These are phyloP conservation scores for Aspergillus sp. DNA, from an alignment of 2,329 filamentous ascomycete genomes.

Conservation along the genomic window DNA sequence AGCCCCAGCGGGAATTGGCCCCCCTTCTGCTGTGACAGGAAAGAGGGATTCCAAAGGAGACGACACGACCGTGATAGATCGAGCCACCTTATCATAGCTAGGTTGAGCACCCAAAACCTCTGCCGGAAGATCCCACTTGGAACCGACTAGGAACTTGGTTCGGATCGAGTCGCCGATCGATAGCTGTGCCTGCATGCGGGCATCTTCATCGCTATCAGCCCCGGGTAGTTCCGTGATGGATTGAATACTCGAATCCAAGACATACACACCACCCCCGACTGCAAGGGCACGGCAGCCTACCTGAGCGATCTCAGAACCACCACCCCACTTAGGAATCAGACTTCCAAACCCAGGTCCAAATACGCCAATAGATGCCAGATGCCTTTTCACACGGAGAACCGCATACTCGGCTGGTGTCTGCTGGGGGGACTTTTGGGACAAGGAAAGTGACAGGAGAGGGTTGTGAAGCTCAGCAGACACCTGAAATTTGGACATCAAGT, in stretches of 20 bases:
- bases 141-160: conserved; percentile 33
- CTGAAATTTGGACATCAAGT: conserved; percentile 53
- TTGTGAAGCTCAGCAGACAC: conserved; percentile 65
- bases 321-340: conserved; percentile 89
- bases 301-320: conserved; percentile 81
- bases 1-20: conserved; percentile 67
- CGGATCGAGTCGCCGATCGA: conserved; percentile 33
- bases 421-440: conserved; percentile 58
- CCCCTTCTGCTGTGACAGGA: conserved; percentile 65
- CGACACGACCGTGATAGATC: conserved; percentile 65
- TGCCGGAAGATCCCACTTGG: conserved; percentile 31
- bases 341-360: conserved; percentile 88
- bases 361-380: conserved; percentile 79
- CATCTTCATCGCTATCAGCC: conserved; percentile 9
- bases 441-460: conserved; percentile 64
- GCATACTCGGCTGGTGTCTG: conserved; percentile 62
- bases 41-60: conserved; percentile 65
- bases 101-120: conserved; percentile 7
- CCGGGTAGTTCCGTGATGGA: conserved; percentile 14
- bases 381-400: conserved; percentile 67
- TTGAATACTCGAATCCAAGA: conserved; percentile 67
- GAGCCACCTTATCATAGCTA: conserved; percentile 44
- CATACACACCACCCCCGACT: conserved; percentile 86
- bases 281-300: conserved; percentile 86
- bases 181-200: conserved; percentile 25